A percentile compares a stretch with the other conserved stretches of the same genome.
Evolutionary conservation across 345 rosid genomes (phyloP).

Genomic region (Syzygium aqueum): DNA sequence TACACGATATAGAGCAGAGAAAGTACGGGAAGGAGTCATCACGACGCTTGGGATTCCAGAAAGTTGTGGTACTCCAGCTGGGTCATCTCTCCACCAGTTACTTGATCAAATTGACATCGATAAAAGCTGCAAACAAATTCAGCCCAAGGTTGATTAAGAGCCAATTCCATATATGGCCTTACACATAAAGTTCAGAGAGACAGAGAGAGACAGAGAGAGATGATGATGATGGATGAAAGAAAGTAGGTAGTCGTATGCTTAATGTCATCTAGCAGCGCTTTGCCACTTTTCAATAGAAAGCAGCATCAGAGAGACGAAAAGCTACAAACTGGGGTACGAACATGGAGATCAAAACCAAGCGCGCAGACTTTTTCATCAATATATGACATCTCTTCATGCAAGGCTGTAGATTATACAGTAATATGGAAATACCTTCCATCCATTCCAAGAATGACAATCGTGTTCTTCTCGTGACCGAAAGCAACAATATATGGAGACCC

Average conservation of each 20-base stretch:
- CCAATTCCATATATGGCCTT: background rate
- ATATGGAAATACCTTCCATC: conserved; percentile 72
- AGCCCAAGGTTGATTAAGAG: background rate
- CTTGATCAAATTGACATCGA: conserved; percentile 85
- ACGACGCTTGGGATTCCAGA: conserved; percentile 58
- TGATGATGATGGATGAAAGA: background rate
- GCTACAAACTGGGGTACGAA: background rate
- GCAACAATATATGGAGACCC: conserved; percentile 83
- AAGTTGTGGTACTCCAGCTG: conserved; percentile 80
- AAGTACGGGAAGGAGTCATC: background rate
- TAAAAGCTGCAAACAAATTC: conserved; percentile 58
- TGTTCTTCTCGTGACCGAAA: conserved; percentile 87
- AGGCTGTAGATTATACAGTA: background rate
- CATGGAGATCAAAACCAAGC: background rate
- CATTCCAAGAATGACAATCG: conserved; percentile 81
- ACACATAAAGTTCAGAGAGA: background rate
- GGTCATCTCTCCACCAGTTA: conserved; percentile 86
- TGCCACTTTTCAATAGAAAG: too few relatives aligned
- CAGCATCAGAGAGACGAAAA: background rate
- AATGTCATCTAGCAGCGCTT: background rate
- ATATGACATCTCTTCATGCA: background rate
- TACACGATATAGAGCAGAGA: background rate
- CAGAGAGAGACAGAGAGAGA: background rate
- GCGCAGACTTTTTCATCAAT: background rate
- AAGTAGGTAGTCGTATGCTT: background rate